These are phyloP conservation scores for Trametes elegans DNA, from an alignment of 768 basidiomycete species.

Conservation along the genomic window DNA sequence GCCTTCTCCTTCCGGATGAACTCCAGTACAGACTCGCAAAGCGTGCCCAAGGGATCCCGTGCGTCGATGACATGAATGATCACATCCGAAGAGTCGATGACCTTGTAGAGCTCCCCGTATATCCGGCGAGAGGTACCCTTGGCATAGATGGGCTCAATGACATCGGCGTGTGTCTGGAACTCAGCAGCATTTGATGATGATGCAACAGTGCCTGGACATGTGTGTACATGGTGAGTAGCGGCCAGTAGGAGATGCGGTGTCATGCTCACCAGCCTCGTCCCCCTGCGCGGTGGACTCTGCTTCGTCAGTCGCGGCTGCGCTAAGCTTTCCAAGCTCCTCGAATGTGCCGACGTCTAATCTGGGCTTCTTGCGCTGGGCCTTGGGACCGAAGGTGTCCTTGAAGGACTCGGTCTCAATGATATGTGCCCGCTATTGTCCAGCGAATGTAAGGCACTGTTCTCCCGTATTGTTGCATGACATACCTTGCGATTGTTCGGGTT, in stretches of 20 bases:
- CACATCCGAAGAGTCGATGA: conserved; percentile 98
- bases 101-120: conserved; percentile 98
- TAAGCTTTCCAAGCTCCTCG: conserved; percentile 78
- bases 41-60: conserved; percentile 90
- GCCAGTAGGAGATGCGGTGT: not conserved
- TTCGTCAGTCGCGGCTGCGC: conserved; percentile 53
- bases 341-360: conserved; percentile 87
- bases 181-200: conserved; percentile 43
- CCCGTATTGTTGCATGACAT: conserved; percentile 3
- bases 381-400: conserved; percentile 90
- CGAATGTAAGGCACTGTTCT: not conserved
- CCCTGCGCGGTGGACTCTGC: conserved; percentile 44
- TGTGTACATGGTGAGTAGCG: not conserved
- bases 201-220: conserved; percentile 42
- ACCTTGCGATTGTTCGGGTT: conserved; percentile 82
- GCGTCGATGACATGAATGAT: conserved; percentile 95
- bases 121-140: conserved; percentile 96
- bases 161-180: conserved; percentile 69
- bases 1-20: conserved; percentile 95
- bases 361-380: conserved; percentile 90
- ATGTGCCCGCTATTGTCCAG: conserved; percentile 65
- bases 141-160: conserved; percentile 87
- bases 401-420: conserved; percentile 98
- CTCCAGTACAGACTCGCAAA: conserved; percentile 92
- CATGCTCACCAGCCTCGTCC: conserved; percentile 43